Base-by-base conservation (phyloP, 306 rosid genomes). In the Clitoria ternatea region DNA sequence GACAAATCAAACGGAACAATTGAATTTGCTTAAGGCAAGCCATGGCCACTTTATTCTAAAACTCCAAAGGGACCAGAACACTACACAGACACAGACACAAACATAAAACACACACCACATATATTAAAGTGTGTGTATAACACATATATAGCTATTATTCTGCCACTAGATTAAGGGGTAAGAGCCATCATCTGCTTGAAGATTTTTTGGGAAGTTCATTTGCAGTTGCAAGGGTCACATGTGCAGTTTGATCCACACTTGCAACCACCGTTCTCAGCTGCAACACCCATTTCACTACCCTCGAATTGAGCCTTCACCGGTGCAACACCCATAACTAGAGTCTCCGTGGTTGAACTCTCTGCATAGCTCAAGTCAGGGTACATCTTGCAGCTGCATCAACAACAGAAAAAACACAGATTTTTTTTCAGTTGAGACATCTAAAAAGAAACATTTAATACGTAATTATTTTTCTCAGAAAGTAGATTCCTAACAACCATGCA, bases 141-240 rank as follows among this genome's bases (percentile, higher is more conserved):
- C 7, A 39, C 53, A 63, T 40, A 27, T 30, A 45, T 29, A 5
- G 17, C 20, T n/a, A n/a, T n/a, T n/a, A n/a, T n/a, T n/a, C n/a
- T n/a, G n/a, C n/a, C n/a, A n/a, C n/a, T n/a, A n/a, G n/a, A n/a
- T n/a, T n/a, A 4, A 3, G 8, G 37, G 10, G 3, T 22, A 50
- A n/a, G n/a, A 29, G 7, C 3, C 24, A 33, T 74, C 76, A n/a
- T 70, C 81, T 77, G 80, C 83, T 81, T 73, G 61, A 50, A 57
- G 26, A 6, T 48, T 61, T 5, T 18, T 6, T 37, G 6, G 49
- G 8, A 9, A 19, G 3, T 36, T 86, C 89, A 85, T 62, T 87
- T 71, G 71, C 96, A 90, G 44, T 29, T 84, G 87, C 97, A 90
- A 2, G 97, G 95, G 66, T 88, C 56, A 54, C 97, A 90, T 1